These are phyloP conservation scores for Beauveria sp. DNA, from an alignment of 2,329 filamentous ascomycete species.

Conservation along the genomic window DNA sequence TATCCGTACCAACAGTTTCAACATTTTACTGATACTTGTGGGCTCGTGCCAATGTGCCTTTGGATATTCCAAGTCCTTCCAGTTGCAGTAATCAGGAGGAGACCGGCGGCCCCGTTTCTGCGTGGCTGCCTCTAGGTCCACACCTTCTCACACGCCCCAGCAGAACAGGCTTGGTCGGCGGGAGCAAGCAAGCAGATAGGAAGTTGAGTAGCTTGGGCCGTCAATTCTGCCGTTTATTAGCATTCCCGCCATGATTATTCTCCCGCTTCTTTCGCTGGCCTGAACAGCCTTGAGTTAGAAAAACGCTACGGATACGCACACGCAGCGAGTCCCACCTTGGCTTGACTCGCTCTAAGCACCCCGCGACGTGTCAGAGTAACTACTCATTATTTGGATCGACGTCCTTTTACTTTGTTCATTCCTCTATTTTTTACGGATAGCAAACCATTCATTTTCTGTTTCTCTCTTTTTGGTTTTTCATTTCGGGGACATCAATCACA, in stretches of 20 bases:
- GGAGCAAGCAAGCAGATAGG: not conserved
- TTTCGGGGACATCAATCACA: not conserved
- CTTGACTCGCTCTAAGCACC: not conserved
- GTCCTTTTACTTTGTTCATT: not conserved
- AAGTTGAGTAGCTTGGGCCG: not conserved
- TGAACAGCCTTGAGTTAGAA: not conserved
- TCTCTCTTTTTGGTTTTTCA: not conserved
- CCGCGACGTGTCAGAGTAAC: too few species aligned
- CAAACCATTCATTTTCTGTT: not conserved
- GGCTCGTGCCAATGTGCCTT: not conserved
- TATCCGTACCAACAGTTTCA: too few species aligned
- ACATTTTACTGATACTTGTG: too few species aligned
- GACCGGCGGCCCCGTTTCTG: not conserved
- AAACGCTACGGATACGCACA: too few species aligned
- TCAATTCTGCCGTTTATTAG: not conserved
- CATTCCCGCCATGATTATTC: not conserved
- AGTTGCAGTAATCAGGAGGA: not conserved
- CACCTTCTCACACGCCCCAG: not conserved
- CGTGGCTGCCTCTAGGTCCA: not conserved
- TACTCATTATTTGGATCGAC: too few species aligned
- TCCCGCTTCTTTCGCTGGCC: not conserved
- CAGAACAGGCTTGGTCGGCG: not conserved
- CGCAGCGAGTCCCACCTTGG: not conserved
- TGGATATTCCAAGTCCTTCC: not conserved
- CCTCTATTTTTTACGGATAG: not conserved